Conservation (phyloP, 331 rosid genomes). For the Pyracantha coccinea region DNA sequence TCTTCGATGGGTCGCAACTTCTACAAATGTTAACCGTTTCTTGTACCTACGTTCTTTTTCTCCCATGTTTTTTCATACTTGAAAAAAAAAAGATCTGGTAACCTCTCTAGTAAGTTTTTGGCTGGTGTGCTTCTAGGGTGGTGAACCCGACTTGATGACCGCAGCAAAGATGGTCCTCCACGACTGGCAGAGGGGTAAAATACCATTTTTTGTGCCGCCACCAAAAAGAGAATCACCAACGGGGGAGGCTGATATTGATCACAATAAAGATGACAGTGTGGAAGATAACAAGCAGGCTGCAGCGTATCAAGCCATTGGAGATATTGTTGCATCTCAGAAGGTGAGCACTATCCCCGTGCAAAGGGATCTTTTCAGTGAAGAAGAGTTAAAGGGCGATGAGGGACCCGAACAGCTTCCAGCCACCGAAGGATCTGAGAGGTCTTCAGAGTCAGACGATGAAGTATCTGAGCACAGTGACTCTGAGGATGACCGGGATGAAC, state of each 20-base stretch:
- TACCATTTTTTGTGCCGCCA: constrained; percentile 82
- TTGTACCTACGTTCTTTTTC: background rate
- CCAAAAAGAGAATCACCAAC: constrained; percentile 40
- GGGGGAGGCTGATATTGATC: constrained; percentile 37
- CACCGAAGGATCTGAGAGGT: background rate
- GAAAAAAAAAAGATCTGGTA: no score
- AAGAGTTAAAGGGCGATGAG: constrained; percentile 36
- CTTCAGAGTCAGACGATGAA: background rate
- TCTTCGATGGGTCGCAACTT: background rate
- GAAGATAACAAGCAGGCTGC: constrained; percentile 45
- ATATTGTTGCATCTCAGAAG: constrained; percentile 69
- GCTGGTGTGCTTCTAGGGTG: constrained; percentile 47
- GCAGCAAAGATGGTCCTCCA: constrained; percentile 93
- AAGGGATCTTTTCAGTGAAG: constrained; percentile 57
- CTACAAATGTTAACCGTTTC: background rate
- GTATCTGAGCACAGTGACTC: no score
- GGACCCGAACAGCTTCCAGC: constrained; percentile 9
- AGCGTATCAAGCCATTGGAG: constrained; percentile 66
- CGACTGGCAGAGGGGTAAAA: constrained; percentile 95
- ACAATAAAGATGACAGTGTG: constrained; percentile 22
- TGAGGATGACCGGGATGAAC: background rate
- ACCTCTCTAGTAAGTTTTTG: background rate
- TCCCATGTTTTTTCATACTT: background rate
- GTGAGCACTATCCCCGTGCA: constrained; percentile 61
- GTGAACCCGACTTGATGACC: constrained; percentile 91